phyloP scores from a whole-genome alignment of 768 basidiomycete genomes.

The Mycena filopes region DNA sequence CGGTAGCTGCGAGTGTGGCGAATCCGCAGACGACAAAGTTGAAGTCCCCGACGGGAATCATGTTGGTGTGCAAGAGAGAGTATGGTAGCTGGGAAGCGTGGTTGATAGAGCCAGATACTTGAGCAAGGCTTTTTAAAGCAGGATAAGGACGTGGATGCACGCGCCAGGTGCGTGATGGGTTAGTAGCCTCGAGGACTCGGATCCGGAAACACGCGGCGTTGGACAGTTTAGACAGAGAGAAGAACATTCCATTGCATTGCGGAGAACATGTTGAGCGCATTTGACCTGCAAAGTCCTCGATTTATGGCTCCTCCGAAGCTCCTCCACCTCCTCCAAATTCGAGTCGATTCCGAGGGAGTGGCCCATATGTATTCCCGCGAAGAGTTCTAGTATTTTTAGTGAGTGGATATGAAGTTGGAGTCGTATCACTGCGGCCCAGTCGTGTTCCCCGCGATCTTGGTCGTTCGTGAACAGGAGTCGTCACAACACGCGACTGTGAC shows the following conservation, averaged over 20 bases:
- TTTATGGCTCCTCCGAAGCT: no score
- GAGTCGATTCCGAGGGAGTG: no score
- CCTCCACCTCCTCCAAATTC: no score
- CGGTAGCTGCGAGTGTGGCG: constrained; percentile 68
- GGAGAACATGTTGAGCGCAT: background rate
- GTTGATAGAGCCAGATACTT: background rate
- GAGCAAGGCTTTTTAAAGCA: constrained; percentile 18
- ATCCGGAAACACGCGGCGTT: constrained; percentile 26
- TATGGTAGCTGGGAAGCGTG: background rate
- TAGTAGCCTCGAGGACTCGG: constrained; percentile 27
- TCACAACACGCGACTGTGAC: constrained; percentile 1
- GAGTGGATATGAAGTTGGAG: background rate
- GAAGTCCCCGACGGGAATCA: constrained; percentile 64
- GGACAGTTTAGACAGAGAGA: constrained; percentile 13
- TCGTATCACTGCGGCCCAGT: no score
- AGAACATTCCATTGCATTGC: background rate
- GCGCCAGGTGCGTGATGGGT: constrained; percentile 30
- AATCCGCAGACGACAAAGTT: constrained; percentile 66
- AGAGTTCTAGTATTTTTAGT: no score
- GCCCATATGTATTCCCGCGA: background rate
- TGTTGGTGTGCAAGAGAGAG: constrained; percentile 31
- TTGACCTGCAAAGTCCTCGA: no score
- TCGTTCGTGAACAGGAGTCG: no score
- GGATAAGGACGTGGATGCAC: constrained; percentile 29
- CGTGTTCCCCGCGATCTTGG: no score